Conservation (phyloP, 2,329 filamentous ascomycete species). For the Coniella vitis region DNA sequence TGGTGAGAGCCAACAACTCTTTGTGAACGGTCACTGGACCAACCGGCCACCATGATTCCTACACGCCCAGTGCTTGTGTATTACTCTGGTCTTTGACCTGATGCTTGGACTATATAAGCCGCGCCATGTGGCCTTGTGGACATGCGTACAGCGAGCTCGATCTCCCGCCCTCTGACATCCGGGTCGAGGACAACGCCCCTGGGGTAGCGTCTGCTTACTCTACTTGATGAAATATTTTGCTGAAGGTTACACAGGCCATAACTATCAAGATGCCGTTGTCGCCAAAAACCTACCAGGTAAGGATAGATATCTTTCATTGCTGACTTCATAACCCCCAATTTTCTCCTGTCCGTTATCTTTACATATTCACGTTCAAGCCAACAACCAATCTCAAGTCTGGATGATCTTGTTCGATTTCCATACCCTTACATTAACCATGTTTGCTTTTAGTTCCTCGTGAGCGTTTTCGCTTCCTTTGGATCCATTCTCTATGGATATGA, state of each 20-base stretch:
- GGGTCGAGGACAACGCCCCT: background rate
- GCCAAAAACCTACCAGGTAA: slow-evolving; percentile 18
- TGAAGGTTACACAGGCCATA: background rate
- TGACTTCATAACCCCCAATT: too few species aligned
- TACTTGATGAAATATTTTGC: background rate
- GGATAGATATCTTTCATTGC: background rate
- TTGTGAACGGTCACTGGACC: slow-evolving; percentile 1
- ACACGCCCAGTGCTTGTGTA: background rate
- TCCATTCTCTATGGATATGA: slow-evolving; percentile 51
- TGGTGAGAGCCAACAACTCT: too few species aligned
- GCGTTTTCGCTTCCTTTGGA: slow-evolving; percentile 49
- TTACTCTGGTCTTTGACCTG: background rate
- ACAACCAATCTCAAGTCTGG: too few species aligned
- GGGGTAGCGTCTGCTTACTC: background rate
- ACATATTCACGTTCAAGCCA: too few species aligned
- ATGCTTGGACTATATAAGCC: slow-evolving; percentile 2
- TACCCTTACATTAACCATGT: background rate
- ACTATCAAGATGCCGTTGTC: slow-evolving; percentile 15
- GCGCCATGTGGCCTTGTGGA: background rate
- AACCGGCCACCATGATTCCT: background rate
- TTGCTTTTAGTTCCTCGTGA: slow-evolving; percentile 38
- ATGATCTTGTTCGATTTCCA: slow-evolving; percentile 1
- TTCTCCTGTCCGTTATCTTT: too few species aligned
- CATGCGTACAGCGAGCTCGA: slow-evolving; percentile 1
- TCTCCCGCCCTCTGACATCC: background rate